Evolutionary conservation across 352 stramenopile genomes (phyloP), one percentile per base, ranked within the genome.

Genomic region (Phytophthora idaei): DNA sequence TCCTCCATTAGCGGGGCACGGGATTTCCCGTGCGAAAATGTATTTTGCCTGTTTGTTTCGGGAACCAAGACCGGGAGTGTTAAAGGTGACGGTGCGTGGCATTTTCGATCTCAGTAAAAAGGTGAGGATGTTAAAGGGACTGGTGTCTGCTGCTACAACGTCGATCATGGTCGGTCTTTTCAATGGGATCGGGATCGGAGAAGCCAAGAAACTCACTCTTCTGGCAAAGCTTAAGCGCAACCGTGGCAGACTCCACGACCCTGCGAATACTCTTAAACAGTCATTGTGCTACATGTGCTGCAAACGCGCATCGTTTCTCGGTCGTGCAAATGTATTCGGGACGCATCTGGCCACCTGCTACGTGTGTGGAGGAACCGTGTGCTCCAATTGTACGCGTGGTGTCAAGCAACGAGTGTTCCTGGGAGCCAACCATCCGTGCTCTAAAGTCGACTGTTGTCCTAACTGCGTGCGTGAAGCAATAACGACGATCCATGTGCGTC

Each of bases 201-300:
- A 79, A 47, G 73, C 78, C 55, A 86, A 86, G 67, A 86, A 83
- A 55, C 62, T 86, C 15, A 87, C 76, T 0, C 59, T 85, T 15
- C 15, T 87, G 31, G 61, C 64, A 15, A 61, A 66, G 17, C 17
- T 21, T 21, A 21, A 21, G 31, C 59, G 57, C 21, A 70, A 70
- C 17, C 56, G 45, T 9, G 17, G 25, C 6, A 28, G 9, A 4
- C 57, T 68, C 3, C 31, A 41, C n/a, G 17, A 29, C 68, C 54
- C 47, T 28, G 67, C 25, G 2, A 41, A 52, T 15, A 57, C 14
- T 5, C 36, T 41, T 0, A 70, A 60, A 21, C 63, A 65, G 27
- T 61, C 55, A 1, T 27, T 59, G 1, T 81, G 73, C 36, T 62
- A 46, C 17, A 47, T 62, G 42, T 62, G 55, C 31, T 62, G 29